Evolutionary conservation across 1,284 basidiomycete genomes (phyloP).

Genomic region (Peniophora sp.): DNA sequence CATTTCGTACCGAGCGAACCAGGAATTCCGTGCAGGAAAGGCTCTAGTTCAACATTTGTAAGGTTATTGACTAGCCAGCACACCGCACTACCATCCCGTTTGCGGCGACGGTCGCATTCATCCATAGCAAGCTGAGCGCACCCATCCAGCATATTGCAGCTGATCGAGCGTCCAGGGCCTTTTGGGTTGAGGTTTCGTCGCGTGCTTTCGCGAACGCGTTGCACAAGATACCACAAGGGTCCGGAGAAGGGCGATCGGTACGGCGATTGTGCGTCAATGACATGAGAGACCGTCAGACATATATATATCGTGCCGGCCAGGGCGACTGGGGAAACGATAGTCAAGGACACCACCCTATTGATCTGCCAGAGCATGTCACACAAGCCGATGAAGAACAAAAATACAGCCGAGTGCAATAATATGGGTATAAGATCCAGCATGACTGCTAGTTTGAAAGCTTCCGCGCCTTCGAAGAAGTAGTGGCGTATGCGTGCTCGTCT

Average conservation of each 20-base stretch:
- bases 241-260: slow-evolving; percentile 4
- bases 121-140: neutral
- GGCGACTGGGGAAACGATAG: neutral
- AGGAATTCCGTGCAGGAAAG: neutral
- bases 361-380: slow-evolving; percentile 3
- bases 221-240: neutral
- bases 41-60: neutral
- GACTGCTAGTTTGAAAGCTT: slow-evolving; percentile 5
- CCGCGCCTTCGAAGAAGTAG: slow-evolving; percentile 6
- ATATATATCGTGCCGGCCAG: neutral
- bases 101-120: neutral
- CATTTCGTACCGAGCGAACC: neutral
- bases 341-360: neutral
- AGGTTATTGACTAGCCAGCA: neutral
- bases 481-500: slow-evolving; percentile 5
- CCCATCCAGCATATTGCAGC: neutral
- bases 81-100: neutral
- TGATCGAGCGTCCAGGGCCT: neutral
- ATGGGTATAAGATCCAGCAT: slow-evolving; percentile 8
- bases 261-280: neutral
- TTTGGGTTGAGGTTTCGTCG: neutral
- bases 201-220: neutral
- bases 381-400: slow-evolving; percentile 9
- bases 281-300: neutral
- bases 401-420: slow-evolving; percentile 8